phyloP scores from a whole-genome alignment of 2,329 filamentous ascomycete species.

The Podosphaera xanthii region DNA sequence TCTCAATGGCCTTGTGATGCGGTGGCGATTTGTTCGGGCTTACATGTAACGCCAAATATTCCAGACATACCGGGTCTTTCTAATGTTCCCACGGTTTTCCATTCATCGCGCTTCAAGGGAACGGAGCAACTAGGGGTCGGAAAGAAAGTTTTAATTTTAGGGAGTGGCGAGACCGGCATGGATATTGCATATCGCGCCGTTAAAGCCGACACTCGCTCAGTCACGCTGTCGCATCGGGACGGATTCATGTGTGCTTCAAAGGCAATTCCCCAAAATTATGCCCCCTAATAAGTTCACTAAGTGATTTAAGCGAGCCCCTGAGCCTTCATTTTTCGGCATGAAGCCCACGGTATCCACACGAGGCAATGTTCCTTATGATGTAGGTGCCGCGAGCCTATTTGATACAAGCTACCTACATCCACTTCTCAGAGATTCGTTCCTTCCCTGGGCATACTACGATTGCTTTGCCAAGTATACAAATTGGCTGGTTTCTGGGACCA shows the following conservation, averaged over 20 bases:
- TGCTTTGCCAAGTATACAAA: constrained; percentile 15
- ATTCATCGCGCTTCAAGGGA: constrained; percentile 22
- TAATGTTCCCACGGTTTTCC: constrained; percentile 18
- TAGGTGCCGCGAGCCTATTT: constrained; percentile 24
- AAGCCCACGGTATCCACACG: background rate
- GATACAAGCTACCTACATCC: constrained; percentile 29
- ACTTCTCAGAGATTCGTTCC: constrained; percentile 19
- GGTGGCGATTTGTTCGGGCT: constrained; percentile 23
- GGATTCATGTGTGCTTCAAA: constrained; percentile 25
- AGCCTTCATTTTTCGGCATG: constrained; percentile 4
- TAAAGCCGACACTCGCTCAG: constrained; percentile 20
- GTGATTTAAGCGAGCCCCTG: constrained; percentile 3
- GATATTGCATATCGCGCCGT: constrained; percentile 23
- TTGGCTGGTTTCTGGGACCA: constrained; percentile 10
- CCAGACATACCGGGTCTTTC: constrained; percentile 20
- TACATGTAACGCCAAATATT: constrained; percentile 21
- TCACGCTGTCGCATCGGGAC: constrained; percentile 23
- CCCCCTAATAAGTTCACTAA: background rate
- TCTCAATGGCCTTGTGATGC: constrained; percentile 19
- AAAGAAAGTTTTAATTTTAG: constrained; percentile 22
- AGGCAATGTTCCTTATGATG: constrained; percentile 22
- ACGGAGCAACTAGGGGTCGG: constrained; percentile 20
- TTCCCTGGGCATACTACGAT: constrained; percentile 25
- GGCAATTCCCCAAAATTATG: constrained; percentile 9
- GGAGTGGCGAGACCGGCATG: constrained; percentile 24